These are phyloP conservation scores for Aschersonia sp. DNA, from an alignment of 2,329 filamentous ascomycete genomes.

Conservation along the genomic window DNA sequence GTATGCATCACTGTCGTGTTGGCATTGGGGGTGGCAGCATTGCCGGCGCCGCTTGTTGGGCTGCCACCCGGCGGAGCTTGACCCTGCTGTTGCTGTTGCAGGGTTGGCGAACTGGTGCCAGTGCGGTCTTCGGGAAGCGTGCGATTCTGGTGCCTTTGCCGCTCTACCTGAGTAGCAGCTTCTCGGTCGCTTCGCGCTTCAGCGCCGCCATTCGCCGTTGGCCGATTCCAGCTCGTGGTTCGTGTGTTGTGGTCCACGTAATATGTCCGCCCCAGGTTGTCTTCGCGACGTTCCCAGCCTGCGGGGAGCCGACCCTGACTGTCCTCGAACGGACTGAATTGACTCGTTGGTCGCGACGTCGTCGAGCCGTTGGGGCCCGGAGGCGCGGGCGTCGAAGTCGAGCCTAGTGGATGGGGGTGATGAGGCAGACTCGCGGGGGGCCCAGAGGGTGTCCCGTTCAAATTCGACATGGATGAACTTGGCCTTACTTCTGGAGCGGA, in stretches of 20 bases:
- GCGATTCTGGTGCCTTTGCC: slow-evolving; percentile 85
- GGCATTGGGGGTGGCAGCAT: slow-evolving; percentile 18
- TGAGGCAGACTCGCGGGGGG: slow-evolving; percentile 26
- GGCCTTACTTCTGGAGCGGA: slow-evolving; percentile 35
- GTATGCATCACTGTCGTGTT: slow-evolving; percentile 85
- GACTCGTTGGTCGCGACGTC: slow-evolving; percentile 19
- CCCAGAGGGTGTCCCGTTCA: slow-evolving; percentile 27
- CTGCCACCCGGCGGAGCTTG: slow-evolving; percentile 22
- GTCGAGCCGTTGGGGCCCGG: slow-evolving; percentile 14
- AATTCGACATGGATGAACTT: slow-evolving; percentile 35
- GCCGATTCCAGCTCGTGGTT: slow-evolving; percentile 91
- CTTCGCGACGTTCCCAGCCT: slow-evolving; percentile 92
- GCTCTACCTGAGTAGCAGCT: slow-evolving; percentile 83
- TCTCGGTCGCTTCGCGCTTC: slow-evolving; percentile 64
- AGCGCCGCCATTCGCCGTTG: slow-evolving; percentile 62
- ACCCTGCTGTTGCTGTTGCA: slow-evolving; percentile 37
- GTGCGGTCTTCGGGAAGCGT: slow-evolving; percentile 93
- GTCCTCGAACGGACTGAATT: slow-evolving; percentile 88
- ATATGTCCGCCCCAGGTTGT: slow-evolving; percentile 88
- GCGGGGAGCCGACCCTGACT: slow-evolving; percentile 82
- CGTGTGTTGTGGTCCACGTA: slow-evolving; percentile 97
- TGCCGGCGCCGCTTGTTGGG: slow-evolving; percentile 8
- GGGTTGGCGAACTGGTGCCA: slow-evolving; percentile 78
- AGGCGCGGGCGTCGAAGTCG: slow-evolving; percentile 21
- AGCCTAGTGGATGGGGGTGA: slow-evolving; percentile 34